A percentile compares a stretch with the other conserved stretches of the same genome.
Evolutionary conservation across 805 yeast genomes (phyloP).

Genomic region (Wickerhamomyces ciferrii): DNA sequence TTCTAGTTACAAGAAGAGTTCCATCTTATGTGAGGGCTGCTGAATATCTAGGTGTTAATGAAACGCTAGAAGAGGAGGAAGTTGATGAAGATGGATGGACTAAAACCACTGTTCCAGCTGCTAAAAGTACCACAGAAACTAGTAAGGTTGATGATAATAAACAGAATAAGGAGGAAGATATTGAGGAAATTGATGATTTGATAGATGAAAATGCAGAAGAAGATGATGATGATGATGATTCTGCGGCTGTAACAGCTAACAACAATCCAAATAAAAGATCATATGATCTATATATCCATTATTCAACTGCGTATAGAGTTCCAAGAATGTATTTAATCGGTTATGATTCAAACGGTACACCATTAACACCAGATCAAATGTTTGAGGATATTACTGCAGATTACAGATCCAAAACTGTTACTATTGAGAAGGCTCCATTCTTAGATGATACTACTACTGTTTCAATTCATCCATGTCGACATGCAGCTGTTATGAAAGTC

Average conservation of each 20-base stretch:
- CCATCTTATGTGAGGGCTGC: constrained; percentile 77
- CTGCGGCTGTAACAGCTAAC: constrained; percentile 24
- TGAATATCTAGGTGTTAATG: constrained; percentile 37
- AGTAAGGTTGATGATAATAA: not conserved
- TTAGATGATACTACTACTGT: constrained; percentile 66
- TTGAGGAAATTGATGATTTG: constrained; percentile 41
- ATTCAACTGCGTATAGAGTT: constrained; percentile 92
- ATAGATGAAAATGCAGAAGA: constrained; percentile 39
- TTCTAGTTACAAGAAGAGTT: constrained; percentile 81
- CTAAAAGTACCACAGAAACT: constrained; percentile 6
- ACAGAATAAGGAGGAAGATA: constrained; percentile 14
- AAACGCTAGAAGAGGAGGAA: constrained; percentile 27
- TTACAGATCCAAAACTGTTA: constrained; percentile 92
- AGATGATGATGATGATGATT: constrained; percentile 28
- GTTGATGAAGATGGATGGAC: constrained; percentile 58
- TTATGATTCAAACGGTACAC: constrained; percentile 76
- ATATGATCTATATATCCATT: constrained; percentile 86
- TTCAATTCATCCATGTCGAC: constrained; percentile 94
- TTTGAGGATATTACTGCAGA: constrained; percentile 91
- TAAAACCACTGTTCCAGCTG: constrained; percentile 24
- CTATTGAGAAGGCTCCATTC: constrained; percentile 91
- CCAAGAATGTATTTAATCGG: constrained; percentile 94
- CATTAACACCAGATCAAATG: constrained; percentile 84
- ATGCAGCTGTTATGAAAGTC: constrained; percentile 90
- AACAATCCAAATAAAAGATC: constrained; percentile 44